Base-by-base conservation (phyloP, 2,329 filamentous ascomycete species). In the Trichoderma citrinoviride region DNA sequence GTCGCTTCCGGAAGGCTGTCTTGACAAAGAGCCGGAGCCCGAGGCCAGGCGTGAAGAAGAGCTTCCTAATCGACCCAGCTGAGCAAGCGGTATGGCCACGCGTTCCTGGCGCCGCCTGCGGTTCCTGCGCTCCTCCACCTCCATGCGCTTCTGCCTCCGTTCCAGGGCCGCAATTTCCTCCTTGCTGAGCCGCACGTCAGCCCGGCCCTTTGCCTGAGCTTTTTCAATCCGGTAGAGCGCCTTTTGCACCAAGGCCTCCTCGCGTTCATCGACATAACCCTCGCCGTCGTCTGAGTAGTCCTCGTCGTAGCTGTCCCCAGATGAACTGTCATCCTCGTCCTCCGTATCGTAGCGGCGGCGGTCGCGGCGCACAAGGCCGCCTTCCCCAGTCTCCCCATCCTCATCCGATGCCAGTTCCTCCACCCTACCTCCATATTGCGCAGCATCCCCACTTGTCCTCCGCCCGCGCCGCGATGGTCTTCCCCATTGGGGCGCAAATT, bases 401-500 rank as follows among this genome's bases (percentile, higher is more conserved):
- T 83, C 86, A 74, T 85, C 83, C 69, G 82, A 85, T 65, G 85
- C 87, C 75, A 92, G 71, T 77, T 93, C 90, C 78, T 92, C 87
- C 74, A 92, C 86, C 69, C 77, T 75, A 63, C 70, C 71, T 65
- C 74, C 76, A 70, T 74, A 71, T 65, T 74, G 75, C 76, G 78
- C 77, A 75, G 75, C 74, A 67, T 78, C 77, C 71, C 76, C 83
- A 72, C 82, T 79, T 74, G 81, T 80, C 83, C 85, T 87, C 84
- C 86, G 84, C 81, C 84, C 87, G 85, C 88, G 90, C 90, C 92
- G 90, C 86, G 92, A 91, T 95, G 93, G 92, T 97, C 94, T 97
- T 97, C 93, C 94, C 94, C 91, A 93, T 87, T 84, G 89, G 91
- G 93, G 93, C 93, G 90, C 89, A 85, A 80, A 82, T 88, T 89